Conservation (phyloP, 331 rosid genomes). For the Dryas integrifolia region DNA sequence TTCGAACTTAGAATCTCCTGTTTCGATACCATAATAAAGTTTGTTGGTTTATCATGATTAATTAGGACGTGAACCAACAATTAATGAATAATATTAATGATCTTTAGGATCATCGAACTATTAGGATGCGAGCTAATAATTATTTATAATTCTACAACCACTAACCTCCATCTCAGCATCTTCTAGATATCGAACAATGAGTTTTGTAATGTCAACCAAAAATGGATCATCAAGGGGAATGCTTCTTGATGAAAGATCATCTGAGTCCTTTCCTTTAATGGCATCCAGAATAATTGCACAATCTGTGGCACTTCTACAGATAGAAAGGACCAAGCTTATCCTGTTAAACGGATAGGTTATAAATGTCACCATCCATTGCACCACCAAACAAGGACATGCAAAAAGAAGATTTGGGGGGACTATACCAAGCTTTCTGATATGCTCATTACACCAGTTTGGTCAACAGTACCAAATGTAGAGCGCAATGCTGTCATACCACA, state of each 20-base stretch:
- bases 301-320: slow-evolving; percentile 70
- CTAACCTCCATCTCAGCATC: slow-evolving; percentile 78
- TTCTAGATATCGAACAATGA: slow-evolving; percentile 73
- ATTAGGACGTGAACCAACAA: too few relatives aligned
- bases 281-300: slow-evolving; percentile 62
- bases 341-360: slow-evolving; percentile 38
- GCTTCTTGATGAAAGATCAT: slow-evolving; percentile 68
- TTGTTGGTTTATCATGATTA: too few relatives aligned
- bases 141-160: too few relatives aligned
- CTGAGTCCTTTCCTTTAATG: slow-evolving; percentile 69
- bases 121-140: too few relatives aligned
- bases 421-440: slow-evolving; percentile 73
- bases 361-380: background rate
- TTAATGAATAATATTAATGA: too few relatives aligned
- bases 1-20: too few relatives aligned
- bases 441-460: slow-evolving; percentile 82
- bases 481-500: slow-evolving; percentile 81
- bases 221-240: slow-evolving; percentile 66
- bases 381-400: background rate
- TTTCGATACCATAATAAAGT: too few relatives aligned
- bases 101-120: too few relatives aligned
- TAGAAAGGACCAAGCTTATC: slow-evolving; percentile 80
- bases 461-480: slow-evolving; percentile 71
- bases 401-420: background rate
- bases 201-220: slow-evolving; percentile 52